Percentiles rank a stretch among this genome's conserved stretches.
Conservation (phyloP, 768 basidiomycete species). For the Dacryopinax spathularia region DNA sequence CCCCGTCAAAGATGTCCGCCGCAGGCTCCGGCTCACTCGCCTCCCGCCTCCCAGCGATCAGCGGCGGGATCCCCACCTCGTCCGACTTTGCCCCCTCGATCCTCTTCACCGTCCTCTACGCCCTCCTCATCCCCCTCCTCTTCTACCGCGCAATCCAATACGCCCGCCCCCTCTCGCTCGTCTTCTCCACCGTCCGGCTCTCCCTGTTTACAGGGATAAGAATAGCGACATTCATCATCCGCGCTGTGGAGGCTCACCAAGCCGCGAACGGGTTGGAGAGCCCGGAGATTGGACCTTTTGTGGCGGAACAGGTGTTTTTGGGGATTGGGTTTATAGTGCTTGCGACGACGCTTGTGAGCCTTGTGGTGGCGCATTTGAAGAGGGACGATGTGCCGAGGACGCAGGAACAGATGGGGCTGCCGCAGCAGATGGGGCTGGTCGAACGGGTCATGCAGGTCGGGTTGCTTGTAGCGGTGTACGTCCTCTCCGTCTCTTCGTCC, state of each 20-base stretch:
- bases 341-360: not conserved
- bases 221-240: not conserved
- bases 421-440: not conserved
- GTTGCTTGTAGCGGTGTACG: not conserved
- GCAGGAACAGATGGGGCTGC: not conserved
- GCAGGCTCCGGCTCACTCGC: not conserved
- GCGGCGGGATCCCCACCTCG: slow-evolving; percentile 31
- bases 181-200: not conserved
- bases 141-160: slow-evolving; percentile 25
- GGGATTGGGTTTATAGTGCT: not conserved
- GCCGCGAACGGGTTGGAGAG: not conserved
- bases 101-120: slow-evolving; percentile 30
- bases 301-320: not conserved
- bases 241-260: not conserved
- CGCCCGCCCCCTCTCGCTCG: not conserved
- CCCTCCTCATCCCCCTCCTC: slow-evolving; percentile 25
- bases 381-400: not conserved
- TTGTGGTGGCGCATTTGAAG: not conserved
- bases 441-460: not conserved
- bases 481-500: not conserved
- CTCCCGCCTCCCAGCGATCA: slow-evolving; percentile 26
- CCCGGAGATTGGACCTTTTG: not conserved
- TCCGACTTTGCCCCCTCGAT: slow-evolving; percentile 33
- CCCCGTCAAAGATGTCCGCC: too few species aligned
- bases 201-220: not conserved